phyloP scores from a whole-genome alignment of 495 filamentous ascomycete species.

The Hypoxylon crocopeplum region DNA sequence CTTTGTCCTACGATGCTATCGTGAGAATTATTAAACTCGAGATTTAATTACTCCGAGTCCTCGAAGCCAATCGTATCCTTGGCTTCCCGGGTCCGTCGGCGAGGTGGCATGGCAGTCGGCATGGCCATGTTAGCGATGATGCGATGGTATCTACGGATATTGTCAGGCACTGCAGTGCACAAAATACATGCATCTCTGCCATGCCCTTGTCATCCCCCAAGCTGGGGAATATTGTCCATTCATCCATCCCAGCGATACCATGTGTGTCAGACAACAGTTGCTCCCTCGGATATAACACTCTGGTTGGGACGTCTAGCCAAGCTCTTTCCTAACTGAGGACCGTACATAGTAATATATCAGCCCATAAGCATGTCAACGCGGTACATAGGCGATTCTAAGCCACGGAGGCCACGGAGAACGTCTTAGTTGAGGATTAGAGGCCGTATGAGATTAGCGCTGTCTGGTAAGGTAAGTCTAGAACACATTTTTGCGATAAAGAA shows the following conservation, averaged over 20 bases:
- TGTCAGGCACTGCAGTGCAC: not conserved
- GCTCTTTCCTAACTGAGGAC: constrained; percentile 21
- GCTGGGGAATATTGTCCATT: not conserved
- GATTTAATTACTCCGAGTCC: constrained; percentile 11
- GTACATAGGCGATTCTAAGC: constrained; percentile 19
- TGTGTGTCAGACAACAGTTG: not conserved
- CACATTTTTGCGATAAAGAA: not conserved
- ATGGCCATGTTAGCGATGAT: constrained; percentile 2
- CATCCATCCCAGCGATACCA: no score
- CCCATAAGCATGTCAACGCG: constrained; percentile 14
- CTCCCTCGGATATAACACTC: constrained; percentile 11
- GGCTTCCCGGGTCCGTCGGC: constrained; percentile 7
- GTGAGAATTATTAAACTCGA: constrained; percentile 22
- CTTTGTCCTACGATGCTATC: constrained; percentile 14
- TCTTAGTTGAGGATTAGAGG: not conserved
- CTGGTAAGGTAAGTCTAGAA: constrained; percentile 7
- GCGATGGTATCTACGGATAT: constrained; percentile 5
- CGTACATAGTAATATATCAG: constrained; percentile 25
- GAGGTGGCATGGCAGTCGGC: constrained; percentile 9
- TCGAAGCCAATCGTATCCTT: constrained; percentile 7
- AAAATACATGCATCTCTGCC: not conserved
- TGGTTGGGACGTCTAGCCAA: not conserved
- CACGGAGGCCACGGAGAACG: constrained; percentile 12
- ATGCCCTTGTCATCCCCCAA: not conserved
- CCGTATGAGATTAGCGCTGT: constrained; percentile 7